Conservation (phyloP, 805 yeast species). For the Dipodascus albidus region DNA sequence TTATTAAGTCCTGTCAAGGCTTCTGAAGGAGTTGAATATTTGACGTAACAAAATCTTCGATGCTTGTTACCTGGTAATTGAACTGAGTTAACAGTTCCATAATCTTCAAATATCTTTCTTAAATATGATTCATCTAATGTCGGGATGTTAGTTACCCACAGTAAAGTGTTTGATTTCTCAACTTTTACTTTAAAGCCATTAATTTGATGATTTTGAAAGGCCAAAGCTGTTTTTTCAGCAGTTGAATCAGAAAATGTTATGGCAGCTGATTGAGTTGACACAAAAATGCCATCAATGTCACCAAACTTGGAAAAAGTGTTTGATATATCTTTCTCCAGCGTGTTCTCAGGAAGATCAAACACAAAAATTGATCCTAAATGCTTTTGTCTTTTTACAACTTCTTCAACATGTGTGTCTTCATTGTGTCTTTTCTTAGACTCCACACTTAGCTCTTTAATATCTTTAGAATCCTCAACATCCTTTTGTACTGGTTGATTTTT, state of each 20-base stretch:
- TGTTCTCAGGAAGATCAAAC: slow-evolving; percentile 26
- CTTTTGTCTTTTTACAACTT: not conserved
- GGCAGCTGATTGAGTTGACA: not conserved
- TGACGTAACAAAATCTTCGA: slow-evolving; percentile 68
- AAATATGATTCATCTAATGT: slow-evolving; percentile 37
- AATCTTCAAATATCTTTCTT: slow-evolving; percentile 28
- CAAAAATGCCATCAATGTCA: not conserved
- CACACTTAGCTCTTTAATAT: not conserved
- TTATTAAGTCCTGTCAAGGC: slow-evolving; percentile 34
- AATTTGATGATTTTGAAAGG: not conserved
- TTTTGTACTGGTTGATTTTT: not conserved
- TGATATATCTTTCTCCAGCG: slow-evolving; percentile 3
- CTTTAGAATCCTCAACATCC: not conserved
- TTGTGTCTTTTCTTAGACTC: not conserved
- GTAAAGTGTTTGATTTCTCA: slow-evolving; percentile 30
- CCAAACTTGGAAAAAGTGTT: not conserved
- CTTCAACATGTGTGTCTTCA: not conserved
- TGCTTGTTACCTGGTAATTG: slow-evolving; percentile 55
- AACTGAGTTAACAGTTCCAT: slow-evolving; percentile 36
- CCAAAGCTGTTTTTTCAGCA: not conserved
- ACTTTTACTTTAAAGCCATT: not conserved
- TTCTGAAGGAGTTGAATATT: slow-evolving; percentile 32
- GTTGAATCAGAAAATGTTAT: not conserved
- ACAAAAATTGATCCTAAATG: not conserved
- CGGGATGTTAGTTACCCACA: slow-evolving; percentile 71